Percentiles rank a stretch among this genome's conserved stretches.
Conservation (phyloP, 2,329 filamentous ascomycete genomes). For the Polytolypa hystricis region DNA sequence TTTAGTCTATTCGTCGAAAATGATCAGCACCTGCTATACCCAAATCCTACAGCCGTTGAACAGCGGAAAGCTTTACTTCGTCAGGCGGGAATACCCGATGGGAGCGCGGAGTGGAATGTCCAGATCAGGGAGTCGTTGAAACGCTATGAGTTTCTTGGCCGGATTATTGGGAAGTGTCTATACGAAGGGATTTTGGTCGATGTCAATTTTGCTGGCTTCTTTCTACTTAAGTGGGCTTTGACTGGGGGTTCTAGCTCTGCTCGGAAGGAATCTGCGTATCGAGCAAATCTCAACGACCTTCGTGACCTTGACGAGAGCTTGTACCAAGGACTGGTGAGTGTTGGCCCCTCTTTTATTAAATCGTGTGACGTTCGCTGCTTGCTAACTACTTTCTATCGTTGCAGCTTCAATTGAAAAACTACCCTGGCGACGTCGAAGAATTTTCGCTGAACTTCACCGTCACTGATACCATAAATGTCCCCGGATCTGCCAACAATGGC, state of each 20-base stretch:
- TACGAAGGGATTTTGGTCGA: slow-evolving; percentile 96
- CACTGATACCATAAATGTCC: slow-evolving; percentile 52
- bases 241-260: slow-evolving; percentile 53
- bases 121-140: slow-evolving; percentile 52
- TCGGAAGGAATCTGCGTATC: slow-evolving; percentile 60
- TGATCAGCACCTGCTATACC: slow-evolving; percentile 75
- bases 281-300: slow-evolving; percentile 88
- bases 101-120: slow-evolving; percentile 46
- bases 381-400: not conserved
- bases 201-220: slow-evolving; percentile 87
- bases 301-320: slow-evolving; percentile 82
- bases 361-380: not conserved
- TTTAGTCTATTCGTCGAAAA: slow-evolving; percentile 69
- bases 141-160: slow-evolving; percentile 82
- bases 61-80: slow-evolving; percentile 51
- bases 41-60: slow-evolving; percentile 69
- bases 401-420: slow-evolving; percentile 65
- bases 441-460: slow-evolving; percentile 84
- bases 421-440: slow-evolving; percentile 66
- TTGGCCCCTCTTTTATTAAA: not conserved
- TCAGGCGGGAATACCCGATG: slow-evolving; percentile 41
- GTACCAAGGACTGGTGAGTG: slow-evolving; percentile 66
- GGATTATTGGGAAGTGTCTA: slow-evolving; percentile 88
- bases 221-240: slow-evolving; percentile 87
- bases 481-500: slow-evolving; percentile 33